These are phyloP conservation scores for Alternaria metachromatica DNA, from an alignment of 2,329 filamentous ascomycete species.

Conservation along the genomic window DNA sequence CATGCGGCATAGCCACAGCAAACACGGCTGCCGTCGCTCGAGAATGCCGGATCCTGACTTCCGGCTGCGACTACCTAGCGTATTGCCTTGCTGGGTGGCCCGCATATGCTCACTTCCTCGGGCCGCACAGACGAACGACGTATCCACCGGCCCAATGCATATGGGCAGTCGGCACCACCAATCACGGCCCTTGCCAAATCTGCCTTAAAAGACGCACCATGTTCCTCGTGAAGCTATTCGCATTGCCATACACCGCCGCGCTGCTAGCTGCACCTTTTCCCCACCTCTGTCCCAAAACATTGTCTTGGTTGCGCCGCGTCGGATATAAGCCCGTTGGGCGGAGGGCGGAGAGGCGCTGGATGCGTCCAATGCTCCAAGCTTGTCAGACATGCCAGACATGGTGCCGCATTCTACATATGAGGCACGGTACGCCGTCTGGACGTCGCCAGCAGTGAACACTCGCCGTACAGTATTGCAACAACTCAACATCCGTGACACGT, in stretches of 20 bases:
- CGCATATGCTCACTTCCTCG: slow-evolving; percentile 10
- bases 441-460: neutral
- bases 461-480: neutral
- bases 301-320: neutral
- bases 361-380: neutral
- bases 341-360: neutral
- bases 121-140: slow-evolving; percentile 12
- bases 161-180: neutral
- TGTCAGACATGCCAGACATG: neutral
- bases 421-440: neutral
- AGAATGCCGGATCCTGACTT: slow-evolving; percentile 19
- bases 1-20: neutral
- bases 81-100: slow-evolving; percentile 6
- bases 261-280: neutral
- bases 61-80: slow-evolving; percentile 11
- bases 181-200: slow-evolving; percentile 3
- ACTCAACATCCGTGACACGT: neutral
- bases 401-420: neutral
- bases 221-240: slow-evolving; percentile 4
- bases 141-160: slow-evolving; percentile 5
- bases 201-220: slow-evolving; percentile 3
- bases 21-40: slow-evolving; percentile 16
- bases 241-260: slow-evolving; percentile 12
- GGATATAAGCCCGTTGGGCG: slow-evolving; percentile 1
- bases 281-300: neutral